Percentiles rank a stretch among this genome's conserved stretches.
Evolutionary conservation across 768 basidiomycete genomes (phyloP).

Genomic region (Pleurotus pulmonarius): DNA sequence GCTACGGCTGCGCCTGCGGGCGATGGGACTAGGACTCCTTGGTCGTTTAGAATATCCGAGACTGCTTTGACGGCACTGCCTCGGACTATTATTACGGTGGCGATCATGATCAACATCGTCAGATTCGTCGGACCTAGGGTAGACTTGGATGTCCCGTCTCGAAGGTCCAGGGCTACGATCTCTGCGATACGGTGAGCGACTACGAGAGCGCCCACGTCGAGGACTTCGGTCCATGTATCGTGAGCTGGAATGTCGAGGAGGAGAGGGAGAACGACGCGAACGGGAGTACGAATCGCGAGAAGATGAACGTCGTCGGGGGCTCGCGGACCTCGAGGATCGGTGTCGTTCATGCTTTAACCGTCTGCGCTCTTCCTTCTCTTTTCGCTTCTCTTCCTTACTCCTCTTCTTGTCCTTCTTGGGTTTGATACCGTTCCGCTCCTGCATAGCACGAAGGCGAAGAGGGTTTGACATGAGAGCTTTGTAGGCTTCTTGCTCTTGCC

Average conservation of each 20-base stretch:
- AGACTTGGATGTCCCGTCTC: conserved; percentile 15
- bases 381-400: conserved; percentile 55
- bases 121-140: conserved; percentile 52
- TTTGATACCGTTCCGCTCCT: conserved; percentile 78
- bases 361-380: conserved; percentile 43
- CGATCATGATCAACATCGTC: conserved; percentile 27
- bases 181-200: neutral
- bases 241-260: conserved; percentile 37
- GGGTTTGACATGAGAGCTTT: conserved; percentile 85
- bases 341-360: conserved; percentile 36
- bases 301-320: conserved; percentile 23
- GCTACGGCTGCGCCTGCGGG: conserved; percentile 13
- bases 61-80: conserved; percentile 12
- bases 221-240: conserved; percentile 20
- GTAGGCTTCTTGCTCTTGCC: conserved; percentile 93
- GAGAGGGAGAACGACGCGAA: conserved; percentile 45
- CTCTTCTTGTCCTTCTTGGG: conserved; percentile 75
- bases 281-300: conserved; percentile 29
- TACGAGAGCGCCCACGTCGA: neutral
- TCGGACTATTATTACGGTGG: conserved; percentile 16
- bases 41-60: conserved; percentile 32
- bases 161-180: conserved; percentile 16
- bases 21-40: conserved; percentile 31
- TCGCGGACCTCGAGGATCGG: conserved; percentile 23
- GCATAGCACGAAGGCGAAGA: conserved; percentile 75